A percentile compares a stretch with the other conserved stretches of the same genome.
Evolutionary conservation across 768 basidiomycete genomes (phyloP).

Genomic region (Hypholoma sublateritium): DNA sequence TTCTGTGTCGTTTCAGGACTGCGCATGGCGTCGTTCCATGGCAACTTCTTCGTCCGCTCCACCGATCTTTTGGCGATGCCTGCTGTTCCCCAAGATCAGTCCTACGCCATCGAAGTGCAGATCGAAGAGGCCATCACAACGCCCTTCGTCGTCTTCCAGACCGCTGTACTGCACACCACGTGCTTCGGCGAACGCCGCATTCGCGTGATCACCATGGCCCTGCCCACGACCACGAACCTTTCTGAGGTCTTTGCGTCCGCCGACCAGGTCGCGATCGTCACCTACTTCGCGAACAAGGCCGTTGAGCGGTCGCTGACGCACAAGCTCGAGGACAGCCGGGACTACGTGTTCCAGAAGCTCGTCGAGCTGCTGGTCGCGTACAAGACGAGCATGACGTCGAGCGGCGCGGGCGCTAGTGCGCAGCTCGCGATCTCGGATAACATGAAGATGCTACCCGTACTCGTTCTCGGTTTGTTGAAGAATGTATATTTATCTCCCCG

Average conservation of each 20-base stretch:
- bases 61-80: conserved; percentile 96
- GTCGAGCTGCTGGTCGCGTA: conserved; percentile 85
- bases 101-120: conserved; percentile 93
- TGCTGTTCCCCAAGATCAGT: conserved; percentile 94
- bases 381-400: conserved; percentile 95
- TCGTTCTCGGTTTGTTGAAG: conserved; percentile 89
- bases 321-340: conserved; percentile 88
- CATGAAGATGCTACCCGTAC: conserved; percentile 89
- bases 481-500: conserved; percentile 56
- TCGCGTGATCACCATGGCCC: conserved; percentile 83
- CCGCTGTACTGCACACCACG: conserved; percentile 92
- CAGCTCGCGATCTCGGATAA: conserved; percentile 93
- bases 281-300: conserved; percentile 87
- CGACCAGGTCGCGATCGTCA: conserved; percentile 84
- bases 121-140: conserved; percentile 92
- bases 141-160: conserved; percentile 92
- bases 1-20: conserved; percentile 48
- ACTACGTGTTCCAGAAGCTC: conserved; percentile 79
- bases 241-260: conserved; percentile 90
- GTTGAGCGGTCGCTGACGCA: conserved; percentile 85
- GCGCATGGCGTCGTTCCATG: conserved; percentile 97
- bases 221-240: conserved; percentile 85
- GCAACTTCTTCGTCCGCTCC: conserved; percentile 97
- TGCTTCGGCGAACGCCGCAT: conserved; percentile 92
- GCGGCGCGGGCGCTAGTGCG: conserved; percentile 90